Base-by-base conservation (phyloP, 306 rosid genomes). In the Dicorynia guianensis region DNA sequence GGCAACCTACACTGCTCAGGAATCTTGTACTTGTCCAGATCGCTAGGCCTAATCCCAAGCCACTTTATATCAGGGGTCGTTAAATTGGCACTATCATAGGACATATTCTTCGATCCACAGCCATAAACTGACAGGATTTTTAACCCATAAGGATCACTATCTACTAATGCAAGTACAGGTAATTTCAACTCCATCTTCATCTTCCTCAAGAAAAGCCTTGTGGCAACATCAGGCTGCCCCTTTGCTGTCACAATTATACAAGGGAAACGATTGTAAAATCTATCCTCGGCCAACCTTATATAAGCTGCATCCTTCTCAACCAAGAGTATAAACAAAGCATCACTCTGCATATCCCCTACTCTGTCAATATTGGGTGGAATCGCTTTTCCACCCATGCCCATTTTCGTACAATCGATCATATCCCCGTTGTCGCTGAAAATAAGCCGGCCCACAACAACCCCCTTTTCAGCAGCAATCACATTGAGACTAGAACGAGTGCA, bases 221-320 rank as follows among this genome's bases (percentile, higher is more conserved):
- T 94, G 5, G 98, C 88, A 38, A 94, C 98, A 81, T 93, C 94
- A 0, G 96, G 98, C 73, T 93, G 94, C 18, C 97, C 98, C 79
- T 93, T 89, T 0, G 93, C 97, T 0, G 96, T 88, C 63, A 94
- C 91, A 1, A 90, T 91, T 18, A 94, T 87, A 71, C 96, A 91
- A 0, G 98, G 97, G 63, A 94, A 90, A 10, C 93, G 89, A 63
- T 94, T 94, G 85, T 94, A 94, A 72, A 94, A 94, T 59, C 90
- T 80, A 79, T 94, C 98, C 86, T 94, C 98, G 13, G 98, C 96
- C 69, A 94, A 80, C 74, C 96, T 81, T 69, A 91, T 94, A 71
- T 89, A 94, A 10, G 98, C 98, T 8, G 97, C 98, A 52, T 94
- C 98, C 80, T 90, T 94, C 84, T 94, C 98, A 71, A 91, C 98